A percentile compares a stretch with the other conserved stretches of the same genome.
Conservation (phyloP, 108 stramenopile species). For the Cylindrotheca closterium region DNA sequence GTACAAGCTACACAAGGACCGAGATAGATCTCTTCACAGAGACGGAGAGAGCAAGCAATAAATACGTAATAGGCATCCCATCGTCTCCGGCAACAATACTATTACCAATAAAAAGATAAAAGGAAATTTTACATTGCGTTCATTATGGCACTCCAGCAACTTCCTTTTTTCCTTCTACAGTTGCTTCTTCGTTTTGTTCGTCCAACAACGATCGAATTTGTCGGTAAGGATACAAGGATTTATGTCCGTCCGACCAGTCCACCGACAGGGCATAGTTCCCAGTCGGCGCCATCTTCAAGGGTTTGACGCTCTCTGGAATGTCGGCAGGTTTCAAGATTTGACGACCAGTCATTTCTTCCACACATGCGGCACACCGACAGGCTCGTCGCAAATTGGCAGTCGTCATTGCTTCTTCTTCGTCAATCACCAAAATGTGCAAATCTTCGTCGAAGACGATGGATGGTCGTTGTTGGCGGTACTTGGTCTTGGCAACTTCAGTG, state of each 20-base stretch:
- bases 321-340: slow-evolving; percentile 66
- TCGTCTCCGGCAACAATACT: too few species aligned
- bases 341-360: slow-evolving; percentile 90
- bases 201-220: slow-evolving; percentile 47
- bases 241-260: slow-evolving; percentile 91
- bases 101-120: too few species aligned
- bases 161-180: slow-evolving; percentile 1
- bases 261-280: slow-evolving; percentile 90
- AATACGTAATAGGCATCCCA: too few species aligned
- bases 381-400: slow-evolving; percentile 66
- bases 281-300: slow-evolving; percentile 59
- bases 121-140: too few species aligned
- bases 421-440: slow-evolving; percentile 38
- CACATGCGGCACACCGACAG: slow-evolving; percentile 88
- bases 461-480: slow-evolving; percentile 50
- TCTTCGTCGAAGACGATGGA: slow-evolving; percentile 46
- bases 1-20: too few species aligned
- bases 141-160: too few species aligned
- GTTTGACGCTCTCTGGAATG: slow-evolving; percentile 60
- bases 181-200: slow-evolving; percentile 1
- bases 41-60: too few species aligned
- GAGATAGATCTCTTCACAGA: too few species aligned
- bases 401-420: slow-evolving; percentile 33
- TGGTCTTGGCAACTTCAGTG: slow-evolving; percentile 75
- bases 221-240: slow-evolving; percentile 82